These are phyloP conservation scores for Termitomyces sp. DNA, from an alignment of 768 basidiomycete species.

Conservation along the genomic window DNA sequence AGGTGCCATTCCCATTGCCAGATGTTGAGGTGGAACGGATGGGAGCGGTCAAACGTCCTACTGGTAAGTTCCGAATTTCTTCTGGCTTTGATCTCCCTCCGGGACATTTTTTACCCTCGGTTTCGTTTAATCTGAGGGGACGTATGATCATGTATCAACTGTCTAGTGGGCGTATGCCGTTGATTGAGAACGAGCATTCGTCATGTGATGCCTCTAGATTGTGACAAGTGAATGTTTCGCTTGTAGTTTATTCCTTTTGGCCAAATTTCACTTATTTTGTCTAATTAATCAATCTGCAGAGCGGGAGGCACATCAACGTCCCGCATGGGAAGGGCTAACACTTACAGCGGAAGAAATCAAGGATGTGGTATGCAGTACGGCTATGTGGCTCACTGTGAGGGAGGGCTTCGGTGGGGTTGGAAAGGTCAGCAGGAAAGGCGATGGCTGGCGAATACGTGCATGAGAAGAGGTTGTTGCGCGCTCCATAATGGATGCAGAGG, in stretches of 20 bases:
- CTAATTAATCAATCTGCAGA: not conserved
- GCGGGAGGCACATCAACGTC: not conserved
- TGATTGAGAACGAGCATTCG: not conserved
- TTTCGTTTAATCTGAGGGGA: not conserved
- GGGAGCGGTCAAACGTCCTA: constrained; percentile 43
- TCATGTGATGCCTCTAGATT: not conserved
- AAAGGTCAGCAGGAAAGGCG: constrained; percentile 69
- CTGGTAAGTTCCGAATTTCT: constrained; percentile 26
- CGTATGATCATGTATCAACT: no score
- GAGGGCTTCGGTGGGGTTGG: constrained; percentile 92
- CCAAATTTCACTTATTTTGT: not conserved
- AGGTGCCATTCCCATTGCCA: constrained; percentile 84
- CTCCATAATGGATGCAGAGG: not conserved
- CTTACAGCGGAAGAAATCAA: constrained; percentile 91
- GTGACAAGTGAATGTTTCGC: not conserved
- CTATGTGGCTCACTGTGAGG: constrained; percentile 86
- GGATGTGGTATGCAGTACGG: constrained; percentile 83
- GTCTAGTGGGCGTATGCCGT: not conserved
- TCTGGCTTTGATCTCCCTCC: not conserved
- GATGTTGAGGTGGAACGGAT: constrained; percentile 70
- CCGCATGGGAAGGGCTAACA: constrained; percentile 38
- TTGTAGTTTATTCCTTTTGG: not conserved
- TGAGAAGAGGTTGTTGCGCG: constrained; percentile 17
- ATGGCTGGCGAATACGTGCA: constrained; percentile 71
- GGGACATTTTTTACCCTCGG: not conserved